Conservation (phyloP, 352 stramenopile genomes). For the Blastocystis sp. region DNA sequence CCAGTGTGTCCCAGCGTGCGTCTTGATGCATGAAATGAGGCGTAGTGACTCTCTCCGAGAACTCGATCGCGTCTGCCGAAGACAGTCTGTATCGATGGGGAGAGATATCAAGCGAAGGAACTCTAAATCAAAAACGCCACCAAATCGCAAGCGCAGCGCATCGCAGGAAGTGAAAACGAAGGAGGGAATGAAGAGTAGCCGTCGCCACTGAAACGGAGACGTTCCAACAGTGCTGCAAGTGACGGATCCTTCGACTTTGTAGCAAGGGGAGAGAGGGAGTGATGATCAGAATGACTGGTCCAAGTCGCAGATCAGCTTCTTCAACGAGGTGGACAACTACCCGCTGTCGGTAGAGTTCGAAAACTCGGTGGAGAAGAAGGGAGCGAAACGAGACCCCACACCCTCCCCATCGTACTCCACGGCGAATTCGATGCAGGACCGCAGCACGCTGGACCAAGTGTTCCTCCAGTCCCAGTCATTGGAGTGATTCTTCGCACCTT, state of each 20-base stretch:
- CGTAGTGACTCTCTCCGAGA: constrained; percentile 6
- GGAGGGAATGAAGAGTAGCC: background rate
- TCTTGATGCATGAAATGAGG: background rate
- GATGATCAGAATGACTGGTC: constrained; percentile 46
- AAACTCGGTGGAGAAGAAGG: constrained; percentile 19
- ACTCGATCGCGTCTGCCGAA: constrained; percentile 11
- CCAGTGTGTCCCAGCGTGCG: background rate
- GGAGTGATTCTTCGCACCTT: background rate
- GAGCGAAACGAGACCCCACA: background rate
- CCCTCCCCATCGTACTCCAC: background rate
- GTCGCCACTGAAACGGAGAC: background rate
- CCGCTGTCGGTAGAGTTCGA: constrained; percentile 63
- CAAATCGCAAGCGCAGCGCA: too few species aligned
- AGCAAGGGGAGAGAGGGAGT: background rate
- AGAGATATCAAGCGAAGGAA: too few species aligned
- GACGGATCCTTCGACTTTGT: constrained; percentile 58
- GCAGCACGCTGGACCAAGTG: constrained; percentile 33
- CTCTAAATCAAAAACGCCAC: too few species aligned
- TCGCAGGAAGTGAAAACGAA: too few species aligned
- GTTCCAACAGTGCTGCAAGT: background rate
- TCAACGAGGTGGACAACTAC: constrained; percentile 65
- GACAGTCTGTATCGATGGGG: constrained; percentile 46
- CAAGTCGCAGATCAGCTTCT: constrained; percentile 64
- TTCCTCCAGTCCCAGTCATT: background rate
- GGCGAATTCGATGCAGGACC: background rate